Evolutionary conservation across 148 eudicot genomes (phyloP), one percentile per base, ranked within the genome.

Genomic region (Agrostemma githago): DNA sequence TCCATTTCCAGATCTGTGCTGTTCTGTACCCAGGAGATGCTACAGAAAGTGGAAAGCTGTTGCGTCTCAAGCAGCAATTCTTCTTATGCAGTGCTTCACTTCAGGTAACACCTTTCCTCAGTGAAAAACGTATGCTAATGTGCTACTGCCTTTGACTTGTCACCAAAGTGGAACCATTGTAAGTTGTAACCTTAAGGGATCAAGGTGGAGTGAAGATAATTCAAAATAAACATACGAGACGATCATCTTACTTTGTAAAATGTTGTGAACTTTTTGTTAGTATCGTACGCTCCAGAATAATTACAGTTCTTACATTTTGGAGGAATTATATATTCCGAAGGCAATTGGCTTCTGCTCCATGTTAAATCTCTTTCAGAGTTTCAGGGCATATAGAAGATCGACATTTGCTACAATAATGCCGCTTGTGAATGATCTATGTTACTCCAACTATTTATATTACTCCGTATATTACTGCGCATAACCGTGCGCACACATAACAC

Each of bases 1-100:
- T 73, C 75, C 70, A 51, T 65, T 74, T 83, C 68, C 89, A 95
- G 99, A 95, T 95, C 64, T 95, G 99, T 85, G 97, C 93, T 66
- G 94, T 92, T 79, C 84, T 95, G 38, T 95, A 95, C 81, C 99
- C 99, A 39, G 99, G 99, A 74, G 99, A 95, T 88, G 87, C 97
- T 78, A 95, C 97, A 44, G 97, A 95, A 83, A 59, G 68, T 66
- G 99, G 99, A 74, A 95, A 95, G 77, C 87, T 95, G 66, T 70
- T 95, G 80, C 83, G 99, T 34, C 79, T 95, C 79, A 95, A 95
- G 96, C 99, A 95, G 77, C 99, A 95, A 71, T 95, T 82, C 84
- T 95, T 95, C 81, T 78, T 95, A 48, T 95, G 99, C 80, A 95
- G 99, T 89, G 99, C 97, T 58, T 95, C 99, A 56, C 99, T 95